phyloP scores from a whole-genome alignment of 2,329 filamentous ascomycete genomes.

The Ceratocystis diversiconidia region DNA sequence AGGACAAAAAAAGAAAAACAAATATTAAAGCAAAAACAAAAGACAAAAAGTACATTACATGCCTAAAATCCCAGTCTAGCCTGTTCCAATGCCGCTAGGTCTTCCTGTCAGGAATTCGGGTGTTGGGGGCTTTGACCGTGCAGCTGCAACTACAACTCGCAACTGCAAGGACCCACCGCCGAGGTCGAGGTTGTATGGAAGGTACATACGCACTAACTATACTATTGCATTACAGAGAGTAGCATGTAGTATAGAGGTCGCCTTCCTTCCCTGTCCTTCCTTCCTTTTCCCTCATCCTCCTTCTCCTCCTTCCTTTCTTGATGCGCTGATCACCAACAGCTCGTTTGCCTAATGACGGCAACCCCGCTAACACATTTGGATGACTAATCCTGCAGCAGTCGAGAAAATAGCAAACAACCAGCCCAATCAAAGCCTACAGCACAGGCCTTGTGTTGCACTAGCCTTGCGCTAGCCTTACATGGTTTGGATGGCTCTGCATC shows the following conservation, averaged over 20 bases:
- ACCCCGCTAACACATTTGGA: neutral
- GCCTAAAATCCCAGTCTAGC: neutral
- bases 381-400: neutral
- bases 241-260: neutral
- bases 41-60: neutral
- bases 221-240: too few species aligned
- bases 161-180: neutral
- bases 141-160: neutral
- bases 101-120: slow-evolving; percentile 1
- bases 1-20: too few species aligned
- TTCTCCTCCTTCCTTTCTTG: neutral
- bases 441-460: neutral
- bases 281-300: neutral
- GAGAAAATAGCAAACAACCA: too few species aligned
- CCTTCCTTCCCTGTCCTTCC: neutral
- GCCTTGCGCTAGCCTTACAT: neutral
- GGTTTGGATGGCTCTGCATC: neutral
- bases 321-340: neutral
- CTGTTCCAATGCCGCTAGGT: neutral
- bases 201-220: too few species aligned
- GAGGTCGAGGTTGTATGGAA: neutral
- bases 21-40: too few species aligned
- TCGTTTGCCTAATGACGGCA: neutral
- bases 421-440: neutral
- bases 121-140: slow-evolving; percentile 2